Evolutionary conservation across 2,329 filamentous ascomycete species (phyloP).

Genomic region (Pyricularia sp.): DNA sequence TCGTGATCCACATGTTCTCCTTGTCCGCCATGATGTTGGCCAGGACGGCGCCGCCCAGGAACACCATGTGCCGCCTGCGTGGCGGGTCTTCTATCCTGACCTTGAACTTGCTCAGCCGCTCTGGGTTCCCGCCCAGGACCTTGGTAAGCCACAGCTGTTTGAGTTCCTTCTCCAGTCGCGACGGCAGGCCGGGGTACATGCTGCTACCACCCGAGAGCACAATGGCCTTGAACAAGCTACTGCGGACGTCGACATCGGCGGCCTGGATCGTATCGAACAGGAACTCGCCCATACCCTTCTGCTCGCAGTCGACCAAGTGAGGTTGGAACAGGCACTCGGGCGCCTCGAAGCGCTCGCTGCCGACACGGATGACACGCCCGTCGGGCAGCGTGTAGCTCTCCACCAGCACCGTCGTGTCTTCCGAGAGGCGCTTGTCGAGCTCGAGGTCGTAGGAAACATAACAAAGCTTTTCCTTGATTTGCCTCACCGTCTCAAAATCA

Average conservation of each 20-base stretch:
- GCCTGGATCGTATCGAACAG: conserved; percentile 98
- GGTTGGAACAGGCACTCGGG: conserved; percentile 98
- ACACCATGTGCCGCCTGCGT: conserved; percentile 94
- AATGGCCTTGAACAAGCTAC: conserved; percentile 92
- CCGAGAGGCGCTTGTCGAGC: conserved; percentile 88
- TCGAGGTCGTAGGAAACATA: conserved; percentile 98
- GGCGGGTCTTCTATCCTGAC: conserved; percentile 97
- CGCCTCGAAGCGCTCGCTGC: conserved; percentile 94
- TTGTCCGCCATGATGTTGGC: conserved; percentile 99
- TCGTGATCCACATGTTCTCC: conserved; percentile 97
- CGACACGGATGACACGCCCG: conserved; percentile 89
- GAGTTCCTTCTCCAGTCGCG: conserved; percentile 91
- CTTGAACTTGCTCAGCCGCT: conserved; percentile 97
- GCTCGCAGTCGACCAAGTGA: conserved; percentile 89
- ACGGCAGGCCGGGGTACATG: conserved; percentile 97
- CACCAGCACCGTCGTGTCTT: conserved; percentile 94
- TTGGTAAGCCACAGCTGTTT: conserved; percentile 97
- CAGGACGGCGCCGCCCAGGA: conserved; percentile 89
- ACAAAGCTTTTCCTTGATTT: conserved; percentile 99
- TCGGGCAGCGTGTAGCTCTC: conserved; percentile 97
- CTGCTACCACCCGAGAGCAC: conserved; percentile 93
- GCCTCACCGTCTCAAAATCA: conserved; percentile 96
- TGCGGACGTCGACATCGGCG: conserved; percentile 89
- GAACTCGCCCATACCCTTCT: conserved; percentile 93
- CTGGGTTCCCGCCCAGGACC: conserved; percentile 82